Evolutionary conservation across 2,329 filamentous ascomycete species (phyloP), one percentile per base, ranked within the genome.

Genomic region (Cordyceps militaris): DNA sequence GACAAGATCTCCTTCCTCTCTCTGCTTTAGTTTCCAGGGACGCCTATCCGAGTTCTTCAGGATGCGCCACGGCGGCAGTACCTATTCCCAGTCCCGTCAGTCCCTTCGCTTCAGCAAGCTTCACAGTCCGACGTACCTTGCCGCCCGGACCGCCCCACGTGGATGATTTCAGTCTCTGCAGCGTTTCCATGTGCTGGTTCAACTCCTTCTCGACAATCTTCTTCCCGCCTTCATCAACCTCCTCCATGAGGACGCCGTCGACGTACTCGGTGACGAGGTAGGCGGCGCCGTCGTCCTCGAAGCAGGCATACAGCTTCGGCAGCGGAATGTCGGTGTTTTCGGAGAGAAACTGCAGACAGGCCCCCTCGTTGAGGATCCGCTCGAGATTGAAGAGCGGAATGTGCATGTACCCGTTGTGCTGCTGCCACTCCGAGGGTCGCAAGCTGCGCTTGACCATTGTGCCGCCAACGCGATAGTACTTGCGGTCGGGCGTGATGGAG

Each of bases 321-420:
- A 65, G 38, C 1, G 60, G 62, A 44, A 65, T 62, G 26, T 60
- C 26, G 7, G 63, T 64, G 4, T 62, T 58, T 1, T 61, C 53
- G 8, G 61, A 49, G 23, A 65, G 34, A 23, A 61, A 64, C 0
- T 38, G 49, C 28, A 65, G 19, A 3, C 30, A 16, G n/a, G 62
- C 61, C 9, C 38, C 62, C 24, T 65, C 60, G 34, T 64, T 65
- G 16, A 63, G 28, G 3, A 65, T 51, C 3, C 60, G 61, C 16
- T 65, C 61, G n/a, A 34, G 55, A 9, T 53, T 52, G 26, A 63
- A 59, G 23, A 40, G 59, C 14, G 56, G 63, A 42, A 61, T 46
- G 54, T 40, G 44, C 47, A 59, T 48, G n/a, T 55, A 57, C 2
- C 23, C 42, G 11, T 47, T 21, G 21, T 60, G 53, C 19, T 59